Percentiles rank a stretch among this genome's conserved stretches.
These are phyloP conservation scores for Coffea canephora DNA, from an alignment of 257 asterid species.

Conservation along the genomic window DNA sequence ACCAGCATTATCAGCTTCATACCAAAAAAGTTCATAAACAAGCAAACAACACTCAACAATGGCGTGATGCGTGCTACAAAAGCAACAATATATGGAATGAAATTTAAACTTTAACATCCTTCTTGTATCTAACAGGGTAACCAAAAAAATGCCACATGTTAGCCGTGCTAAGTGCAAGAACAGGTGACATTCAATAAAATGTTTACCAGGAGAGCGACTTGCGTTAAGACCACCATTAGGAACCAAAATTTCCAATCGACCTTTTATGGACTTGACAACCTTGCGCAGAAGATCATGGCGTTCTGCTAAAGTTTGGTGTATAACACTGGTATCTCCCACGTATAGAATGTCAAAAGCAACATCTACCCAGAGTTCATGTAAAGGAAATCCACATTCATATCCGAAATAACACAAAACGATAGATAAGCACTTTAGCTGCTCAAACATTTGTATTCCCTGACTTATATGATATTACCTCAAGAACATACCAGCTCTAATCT, in stretches of 20 bases:
- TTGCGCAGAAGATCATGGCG: constrained; percentile 74
- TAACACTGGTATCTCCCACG: constrained; percentile 94
- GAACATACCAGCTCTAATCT: constrained; percentile 4
- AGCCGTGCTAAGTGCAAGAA: neutral
- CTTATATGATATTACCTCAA: neutral
- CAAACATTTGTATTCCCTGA: neutral
- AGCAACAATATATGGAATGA: neutral
- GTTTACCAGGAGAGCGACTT: constrained; percentile 68
- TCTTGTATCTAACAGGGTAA: neutral
- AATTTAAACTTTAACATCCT: neutral
- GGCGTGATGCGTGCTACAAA: neutral
- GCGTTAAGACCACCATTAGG: constrained; percentile 76
- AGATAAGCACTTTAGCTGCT: constrained; percentile 6
- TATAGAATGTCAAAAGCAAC: constrained; percentile 90
- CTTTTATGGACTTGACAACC: constrained; percentile 71
- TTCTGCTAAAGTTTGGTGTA: constrained; percentile 90
- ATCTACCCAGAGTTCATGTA: constrained; percentile 56
- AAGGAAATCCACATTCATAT: constrained; percentile 33
- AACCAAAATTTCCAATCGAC: constrained; percentile 91
- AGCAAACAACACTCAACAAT: neutral
- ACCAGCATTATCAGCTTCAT: neutral
- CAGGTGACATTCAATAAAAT: neutral
- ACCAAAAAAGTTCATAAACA: neutral
- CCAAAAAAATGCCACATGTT: neutral
- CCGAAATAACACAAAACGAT: neutral